Evolutionary conservation across 2,329 filamentous ascomycete species (phyloP), one percentile per base, ranked within the genome.

Genomic region (Dothistroma pini): DNA sequence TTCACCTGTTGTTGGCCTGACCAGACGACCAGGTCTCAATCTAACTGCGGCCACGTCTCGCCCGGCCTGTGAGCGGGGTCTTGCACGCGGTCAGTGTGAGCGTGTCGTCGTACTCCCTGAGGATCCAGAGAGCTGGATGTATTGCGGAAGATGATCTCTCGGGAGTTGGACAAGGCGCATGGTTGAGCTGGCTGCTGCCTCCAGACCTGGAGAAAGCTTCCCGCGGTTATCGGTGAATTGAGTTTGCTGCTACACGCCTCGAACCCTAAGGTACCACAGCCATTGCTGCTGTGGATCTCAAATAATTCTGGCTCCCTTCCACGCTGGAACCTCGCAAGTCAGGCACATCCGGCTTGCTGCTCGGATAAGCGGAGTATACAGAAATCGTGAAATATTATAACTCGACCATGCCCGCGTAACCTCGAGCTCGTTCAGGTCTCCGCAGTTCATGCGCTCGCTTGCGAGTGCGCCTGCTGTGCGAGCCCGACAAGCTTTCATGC

Each of bases 71-170:
- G 56, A 58, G 56, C 50, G 56, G 56, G 49, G 56, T 58, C 49
- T 50, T 19, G 22, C 49, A 38, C 22, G 50, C 50, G 10, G n/a
- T 35, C n/a, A 25, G 22, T 8, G 22, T 8, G 22, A 35, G 11
- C 10, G 11, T 19, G 7, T 32, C 48, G 41, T 56, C 14, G 29
- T 56, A 14, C 34, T 21, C 34, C 57, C 56, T 56, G 52, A 41
- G 35, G 25, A 44, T 58, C 49, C 56, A 56, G 54, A 38, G 25
- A 31, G n/a, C 52, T 57, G 64, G 64, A 64, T 60, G 58, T 66
- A 66, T 66, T 64, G 64, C 64, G 64, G 64, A 64, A 66, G 56
- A 25, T 32, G 21, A 54, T 16, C 32, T 51, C 16, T 53, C 47
- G 57, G 57, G 25, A 34, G 32, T 19, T 9, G 19, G 4, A 4